Base-by-base conservation (phyloP, 441 rosid genomes). In the Arabidopsis hybrid region DNA sequence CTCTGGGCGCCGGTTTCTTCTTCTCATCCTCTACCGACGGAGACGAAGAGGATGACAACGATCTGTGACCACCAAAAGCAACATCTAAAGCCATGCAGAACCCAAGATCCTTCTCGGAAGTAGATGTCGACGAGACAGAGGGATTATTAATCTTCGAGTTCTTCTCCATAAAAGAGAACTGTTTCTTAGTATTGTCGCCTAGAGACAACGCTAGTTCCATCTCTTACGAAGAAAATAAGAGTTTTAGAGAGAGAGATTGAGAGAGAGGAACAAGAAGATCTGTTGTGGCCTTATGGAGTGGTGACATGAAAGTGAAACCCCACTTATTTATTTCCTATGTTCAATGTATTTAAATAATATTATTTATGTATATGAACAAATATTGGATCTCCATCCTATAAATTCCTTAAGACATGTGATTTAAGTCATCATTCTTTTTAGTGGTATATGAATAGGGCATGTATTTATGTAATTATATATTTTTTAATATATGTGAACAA, bases 181-280 rank as follows among this genome's bases (percentile, higher is more conserved):
- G 64, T 65, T 72, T 66, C 64, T 78, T 78, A 16, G 66, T 67
- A 73, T 57, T 78, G 46, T 73, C 78, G 29, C 81, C 81, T 13
- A 78, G 67, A 57, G 71, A 72, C 62, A 78, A 62, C 4, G 78
- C 78, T 57, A 78, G 67, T 35, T 78, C 81, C 81, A 78, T 78
- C 31, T 67, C 71, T 67, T 67, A 18, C 52, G 10, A 62, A 71
- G 67, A 26, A 67, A 77, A 26, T n/a, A 42, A 42, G 29, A 60
- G 56, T 57, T 40, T 40, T 11, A 45, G 65, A 58, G 57, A 49
- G 38, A 58, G 13, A 43, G 57, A 50, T 46, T 21, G 26, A 46
- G 47, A 12, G 34, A 57, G 12, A 8, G 38, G 39, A 75, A 43
- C 14, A 52, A 13, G 53, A 70, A 71, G 40, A 49, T 76, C 26